Evolutionary conservation across 306 rosid genomes (phyloP), one percentile per base, ranked within the genome.

Genomic region (Castanopsis chinensis): DNA sequence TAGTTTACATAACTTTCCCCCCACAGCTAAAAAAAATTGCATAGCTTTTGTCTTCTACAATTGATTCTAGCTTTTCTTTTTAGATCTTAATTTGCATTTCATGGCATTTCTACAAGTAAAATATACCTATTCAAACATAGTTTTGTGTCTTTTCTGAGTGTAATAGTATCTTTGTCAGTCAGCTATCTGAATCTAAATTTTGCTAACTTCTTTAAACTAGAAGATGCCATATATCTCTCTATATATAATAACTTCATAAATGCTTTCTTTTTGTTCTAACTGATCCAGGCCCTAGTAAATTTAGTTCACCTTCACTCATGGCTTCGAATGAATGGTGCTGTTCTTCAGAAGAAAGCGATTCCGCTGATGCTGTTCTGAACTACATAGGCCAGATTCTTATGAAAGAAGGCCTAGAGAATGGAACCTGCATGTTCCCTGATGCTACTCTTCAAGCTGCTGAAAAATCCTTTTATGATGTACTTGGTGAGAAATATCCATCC

Each of bases 371-470:
- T 33, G 51, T 67, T 67, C 49, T 67, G 25, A 67, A 35, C 51
- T 32, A 67, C 52, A 18, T 67, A 33, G n/a, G 72, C 6, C 72
- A 67, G 72, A 67, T 33, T 67, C 72, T 67, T 33, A 67, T 67
- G 72, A 45, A 67, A 17, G 72, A 67, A 67, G 51, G 72, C 52
- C 21, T 67, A 14, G 72, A 67, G 72, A 19, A n/a, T 67, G 72
- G 15, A 17, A 19, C 17, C 52, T 18, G 12, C 72, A 35, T 19
- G 72, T 67, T 67, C 27, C 23, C 72, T 19, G 72, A 19, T 35
- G 51, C 49, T 18, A 18, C 52, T 19, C 72, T 67, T 10, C 17
- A 67, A 67, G 72, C 72, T 33, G 72, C 72, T 33, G 72, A 67
- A 67, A 67, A 35, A 33, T 35, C 72, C 27, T 35, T 67, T 19